Evolutionary conservation across 164 flowering plant species (phyloP).

Genomic region (Vitis rupestris): DNA sequence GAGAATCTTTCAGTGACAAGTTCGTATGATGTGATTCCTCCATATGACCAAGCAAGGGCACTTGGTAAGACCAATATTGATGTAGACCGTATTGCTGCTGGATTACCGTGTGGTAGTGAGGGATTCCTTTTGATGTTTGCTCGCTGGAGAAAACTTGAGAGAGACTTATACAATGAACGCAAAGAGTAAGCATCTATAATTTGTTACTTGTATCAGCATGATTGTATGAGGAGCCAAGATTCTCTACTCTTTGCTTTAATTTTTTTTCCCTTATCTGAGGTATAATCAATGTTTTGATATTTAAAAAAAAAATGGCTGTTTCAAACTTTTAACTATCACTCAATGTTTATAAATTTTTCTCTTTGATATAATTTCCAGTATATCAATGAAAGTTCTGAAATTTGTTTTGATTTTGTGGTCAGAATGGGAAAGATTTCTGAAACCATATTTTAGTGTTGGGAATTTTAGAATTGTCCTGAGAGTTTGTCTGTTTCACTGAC

Average conservation of each 20-base stretch:
- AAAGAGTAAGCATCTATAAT: conserved; percentile 59
- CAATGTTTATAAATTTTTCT: too few relatives aligned
- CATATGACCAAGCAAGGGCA: conserved; percentile 98
- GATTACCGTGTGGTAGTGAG: conserved; percentile 98
- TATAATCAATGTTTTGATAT: too few relatives aligned
- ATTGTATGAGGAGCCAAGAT: not conserved
- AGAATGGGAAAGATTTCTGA: not conserved
- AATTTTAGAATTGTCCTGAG: not conserved
- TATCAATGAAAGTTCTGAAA: not conserved
- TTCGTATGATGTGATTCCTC: conserved; percentile 70
- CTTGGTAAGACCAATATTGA: conserved; percentile 95
- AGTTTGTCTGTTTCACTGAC: conserved; percentile 11
- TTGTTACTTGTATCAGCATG: not conserved
- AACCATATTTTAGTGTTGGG: not conserved
- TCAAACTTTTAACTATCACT: too few relatives aligned
- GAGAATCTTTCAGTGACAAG: conserved; percentile 69
- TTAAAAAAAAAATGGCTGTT: too few relatives aligned
- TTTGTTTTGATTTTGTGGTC: not conserved
- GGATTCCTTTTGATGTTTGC: conserved; percentile 99
- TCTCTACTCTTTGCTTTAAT: not conserved
- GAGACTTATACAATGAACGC: conserved; percentile 95
- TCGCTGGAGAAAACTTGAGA: conserved; percentile 98
- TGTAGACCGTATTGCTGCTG: conserved; percentile 94
- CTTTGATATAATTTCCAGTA: too few relatives aligned
- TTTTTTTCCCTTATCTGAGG: not conserved